Evolutionary conservation across 2,329 filamentous ascomycete genomes (phyloP), one percentile per base, ranked within the genome.

Genomic region (Penicillium sclerotiorum): DNA sequence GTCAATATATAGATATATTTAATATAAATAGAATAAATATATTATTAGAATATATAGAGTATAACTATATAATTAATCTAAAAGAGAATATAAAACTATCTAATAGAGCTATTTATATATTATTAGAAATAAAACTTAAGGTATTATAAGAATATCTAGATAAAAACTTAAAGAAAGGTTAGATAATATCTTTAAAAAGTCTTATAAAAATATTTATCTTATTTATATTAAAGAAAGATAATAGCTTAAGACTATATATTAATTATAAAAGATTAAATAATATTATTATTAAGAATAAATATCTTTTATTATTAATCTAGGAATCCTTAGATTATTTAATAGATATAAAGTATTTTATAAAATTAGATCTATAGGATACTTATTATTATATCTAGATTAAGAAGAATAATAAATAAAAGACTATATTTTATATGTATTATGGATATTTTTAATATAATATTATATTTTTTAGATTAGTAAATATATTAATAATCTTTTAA

Each of bases 381-480:
- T 27, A 27, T 27, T 27, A 27, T 27, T 27, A 27, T 27, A 27
- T 27, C 25, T 27, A 27, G 11, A 27, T 27, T 27, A 45, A 45
- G 9, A 12, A 41, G 44, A 11, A 13, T 12, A 8, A 49, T 40
- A 35, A 49, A 28, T 49, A 45, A 32, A 49, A 49, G 45, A 39
- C 6, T 18, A 20, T 13, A 3, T 49, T 49, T 28, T 37, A 9
- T 13, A 49, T 15, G 37, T 43, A 5, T 30, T 43, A 17, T n/a
- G 18, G n/a, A 22, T 38, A 15, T 23, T 40, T 25, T 11, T 8
- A 35, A 7, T 38, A 38, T 22, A 15, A 22, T 8, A 11, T 23
- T 21, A 38, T 22, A 38, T 4, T 5, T 5, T 35, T 35, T 35
- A 35, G 32, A 18, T 35, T 35, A 38, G 22, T 13, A 22, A 38